Evolutionary conservation across 805 yeast genomes (phyloP), one percentile per base, ranked within the genome.

Genomic region (Saturnispora galanensis): DNA sequence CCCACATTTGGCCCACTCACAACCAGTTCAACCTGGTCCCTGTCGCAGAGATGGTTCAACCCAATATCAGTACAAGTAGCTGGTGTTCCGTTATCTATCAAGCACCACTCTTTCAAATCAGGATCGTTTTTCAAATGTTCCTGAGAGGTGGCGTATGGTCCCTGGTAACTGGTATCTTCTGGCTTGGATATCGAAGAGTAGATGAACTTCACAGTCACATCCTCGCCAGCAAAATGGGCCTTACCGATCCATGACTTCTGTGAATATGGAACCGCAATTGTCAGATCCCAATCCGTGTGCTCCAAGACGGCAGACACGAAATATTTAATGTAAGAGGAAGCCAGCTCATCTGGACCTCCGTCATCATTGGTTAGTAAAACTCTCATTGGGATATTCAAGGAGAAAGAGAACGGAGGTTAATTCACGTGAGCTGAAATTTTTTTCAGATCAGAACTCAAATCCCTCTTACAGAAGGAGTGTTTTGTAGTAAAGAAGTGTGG

Each of bases 1-100:
- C 98, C 98, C 52, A 83, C 90, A 59, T 93, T 93, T 7, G 98
- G 98, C 1, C 98, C 98, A 45, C 95, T 84, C 17, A 93, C 62
- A 5, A 93, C 96, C 47, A 90, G 66, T 63, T 93, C 97, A 17
- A 89, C 77, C 1, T 82, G 81, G 3, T 73, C 74, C 34, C 67
- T 64, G 9, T 55, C 50, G 38, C 72, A 67, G 45, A 88, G 60
- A 57, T 86, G 87, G 55, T 86, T 80, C 37, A 85, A 64, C 2
- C 97, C 98, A 45, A 93, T 76, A 62, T 90, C 96, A 4, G 95
- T 74, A 63, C 97, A 87, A 2, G 96, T 84, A 12, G 97, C 98
- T 0, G 98, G 98, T 0, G 98, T 93, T 35, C 96, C 95, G 39
- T 52, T 52, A 61, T 86, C 88, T 10, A 93, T 67, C 39, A 90